Evolutionary conservation across 805 yeast genomes (phyloP).

Genomic region (Millerago galiae): DNA sequence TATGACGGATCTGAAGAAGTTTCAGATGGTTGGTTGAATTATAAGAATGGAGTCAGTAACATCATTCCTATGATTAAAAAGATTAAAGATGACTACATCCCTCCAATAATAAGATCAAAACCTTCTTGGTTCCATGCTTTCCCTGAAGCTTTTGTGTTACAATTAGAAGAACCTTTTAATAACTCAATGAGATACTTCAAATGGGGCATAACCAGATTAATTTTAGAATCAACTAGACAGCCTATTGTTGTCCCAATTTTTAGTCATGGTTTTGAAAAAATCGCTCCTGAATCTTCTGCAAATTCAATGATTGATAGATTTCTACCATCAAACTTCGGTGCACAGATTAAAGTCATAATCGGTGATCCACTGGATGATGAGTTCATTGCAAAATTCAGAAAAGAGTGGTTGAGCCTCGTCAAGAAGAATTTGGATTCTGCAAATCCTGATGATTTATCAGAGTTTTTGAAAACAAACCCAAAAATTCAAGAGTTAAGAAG

Average conservation of each 20-base stretch:
- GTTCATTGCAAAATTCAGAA: constrained; percentile 53
- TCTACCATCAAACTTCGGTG: constrained; percentile 58
- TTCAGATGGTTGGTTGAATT: constrained; percentile 13
- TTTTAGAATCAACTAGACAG: constrained; percentile 74
- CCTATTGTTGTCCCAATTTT: constrained; percentile 88
- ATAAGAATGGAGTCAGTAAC: constrained; percentile 1
- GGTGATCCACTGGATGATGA: constrained; percentile 67
- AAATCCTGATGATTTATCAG: constrained; percentile 52
- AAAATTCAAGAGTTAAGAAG: constrained; percentile 65
- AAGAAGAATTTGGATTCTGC: constrained; percentile 43
- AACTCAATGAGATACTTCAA: constrained; percentile 92
- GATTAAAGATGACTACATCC: constrained; percentile 28
- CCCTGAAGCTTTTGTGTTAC: constrained; percentile 93
- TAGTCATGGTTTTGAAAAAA: constrained; percentile 77
- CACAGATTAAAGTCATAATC: constrained; percentile 59
- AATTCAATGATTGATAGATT: constrained; percentile 44
- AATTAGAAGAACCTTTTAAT: constrained; percentile 66
- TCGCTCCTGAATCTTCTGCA: constrained; percentile 69
- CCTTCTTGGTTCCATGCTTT: constrained; percentile 91
- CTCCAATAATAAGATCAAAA: constrained; percentile 54
- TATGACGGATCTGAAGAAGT: constrained; percentile 23
- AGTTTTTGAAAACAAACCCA: constrained; percentile 54
- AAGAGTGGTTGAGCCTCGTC: constrained; percentile 63
- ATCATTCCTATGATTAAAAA: constrained; percentile 8
- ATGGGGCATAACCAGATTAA: constrained; percentile 88